Percentiles rank a stretch among this genome's conserved stretches.
phyloP scores from a whole-genome alignment of 352 stramenopile genomes.

The Elongisporangium undulatum region DNA sequence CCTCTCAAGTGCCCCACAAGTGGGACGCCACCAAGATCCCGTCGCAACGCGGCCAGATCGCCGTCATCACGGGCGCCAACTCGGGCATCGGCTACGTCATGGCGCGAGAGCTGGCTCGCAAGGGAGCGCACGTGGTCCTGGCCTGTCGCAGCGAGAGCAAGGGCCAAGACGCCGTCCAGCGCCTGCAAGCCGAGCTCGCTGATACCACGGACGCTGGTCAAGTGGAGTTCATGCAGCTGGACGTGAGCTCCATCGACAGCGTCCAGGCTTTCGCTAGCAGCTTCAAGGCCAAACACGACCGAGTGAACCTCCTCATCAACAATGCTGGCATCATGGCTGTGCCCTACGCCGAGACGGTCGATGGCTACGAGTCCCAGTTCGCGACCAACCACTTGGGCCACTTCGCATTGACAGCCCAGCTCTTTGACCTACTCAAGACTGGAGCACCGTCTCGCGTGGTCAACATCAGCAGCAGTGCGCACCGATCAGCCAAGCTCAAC shows the following conservation, averaged over 20 bases:
- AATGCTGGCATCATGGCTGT: conserved; percentile 60
- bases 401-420: conserved; percentile 53
- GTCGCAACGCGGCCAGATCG: conserved; percentile 26
- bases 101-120: conserved; percentile 18
- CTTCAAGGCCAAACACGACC: conserved; percentile 27
- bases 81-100: conserved; percentile 60
- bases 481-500: conserved; percentile 8
- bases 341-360: conserved; percentile 19
- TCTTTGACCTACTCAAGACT: conserved; percentile 36
- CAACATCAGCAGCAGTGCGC: conserved; percentile 39
- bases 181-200: conserved; percentile 1
- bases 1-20: too few relatives aligned
- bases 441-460: conserved; percentile 36
- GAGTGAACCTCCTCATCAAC: conserved; percentile 67
- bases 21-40: conserved; percentile 13
- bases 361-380: conserved; percentile 63
- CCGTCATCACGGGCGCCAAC: conserved; percentile 64
- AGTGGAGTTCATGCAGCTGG: conserved; percentile 41
- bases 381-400: conserved; percentile 70
- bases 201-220: background rate
- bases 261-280: conserved; percentile 34
- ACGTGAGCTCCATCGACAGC: conserved; percentile 33
- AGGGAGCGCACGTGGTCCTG: conserved; percentile 5
- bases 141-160: conserved; percentile 31
- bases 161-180: conserved; percentile 4